A percentile compares a stretch with the other conserved stretches of the same genome.
phyloP scores from a whole-genome alignment of 2,329 filamentous ascomycete genomes.

The Leptosphaerulina australis region DNA sequence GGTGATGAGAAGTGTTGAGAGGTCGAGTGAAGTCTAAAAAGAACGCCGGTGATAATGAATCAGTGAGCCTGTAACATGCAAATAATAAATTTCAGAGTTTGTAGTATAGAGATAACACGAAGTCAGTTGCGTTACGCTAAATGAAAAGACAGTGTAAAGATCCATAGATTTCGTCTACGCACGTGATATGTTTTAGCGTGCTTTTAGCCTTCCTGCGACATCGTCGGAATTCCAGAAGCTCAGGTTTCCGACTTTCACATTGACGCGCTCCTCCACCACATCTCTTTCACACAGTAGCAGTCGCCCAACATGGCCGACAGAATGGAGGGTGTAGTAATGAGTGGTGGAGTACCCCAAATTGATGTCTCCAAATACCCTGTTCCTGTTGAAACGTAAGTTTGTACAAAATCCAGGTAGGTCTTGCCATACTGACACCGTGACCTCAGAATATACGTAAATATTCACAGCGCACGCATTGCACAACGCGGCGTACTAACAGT shows the following conservation, averaged over 20 bases:
- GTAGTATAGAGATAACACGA: too few species aligned
- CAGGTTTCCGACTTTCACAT: slow-evolving; percentile 2
- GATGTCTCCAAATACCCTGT: slow-evolving; percentile 44
- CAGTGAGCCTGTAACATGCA: too few species aligned
- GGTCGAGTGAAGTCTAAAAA: too few species aligned
- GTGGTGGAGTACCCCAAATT: slow-evolving; percentile 25
- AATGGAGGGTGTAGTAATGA: slow-evolving; percentile 44
- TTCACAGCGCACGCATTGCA: slow-evolving; percentile 28
- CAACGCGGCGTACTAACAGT: slow-evolving; percentile 17
- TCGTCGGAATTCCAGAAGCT: slow-evolving; percentile 2
- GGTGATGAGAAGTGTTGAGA: too few species aligned
- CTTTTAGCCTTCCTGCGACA: neutral
- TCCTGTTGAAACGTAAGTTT: slow-evolving; percentile 46
- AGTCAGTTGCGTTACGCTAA: too few species aligned
- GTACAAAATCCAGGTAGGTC: slow-evolving; percentile 14
- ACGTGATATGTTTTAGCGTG: slow-evolving; percentile 8
- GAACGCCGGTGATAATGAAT: too few species aligned
- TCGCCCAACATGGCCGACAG: slow-evolving; percentile 40
- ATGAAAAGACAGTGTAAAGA: too few species aligned
- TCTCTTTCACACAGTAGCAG: neutral
- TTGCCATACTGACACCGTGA: slow-evolving; percentile 7
- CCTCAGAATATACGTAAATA: slow-evolving; percentile 46
- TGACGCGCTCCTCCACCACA: neutral
- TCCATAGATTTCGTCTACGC: too few species aligned
- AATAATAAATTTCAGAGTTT: too few species aligned